Conservation (phyloP, 176 grass and related monocot genomes). For the Zoysia pacifica region DNA sequence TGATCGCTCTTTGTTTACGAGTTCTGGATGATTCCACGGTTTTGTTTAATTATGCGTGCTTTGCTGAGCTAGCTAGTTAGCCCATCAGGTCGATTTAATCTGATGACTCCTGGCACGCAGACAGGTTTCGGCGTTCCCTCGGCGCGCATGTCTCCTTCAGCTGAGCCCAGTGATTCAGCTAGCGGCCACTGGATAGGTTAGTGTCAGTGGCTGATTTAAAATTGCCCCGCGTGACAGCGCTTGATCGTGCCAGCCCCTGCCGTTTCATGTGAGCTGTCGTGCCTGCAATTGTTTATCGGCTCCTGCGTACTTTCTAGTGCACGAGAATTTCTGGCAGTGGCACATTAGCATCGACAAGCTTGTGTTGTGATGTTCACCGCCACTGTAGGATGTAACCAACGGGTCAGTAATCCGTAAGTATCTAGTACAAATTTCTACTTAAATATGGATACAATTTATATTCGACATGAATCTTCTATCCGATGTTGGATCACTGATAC, state of each 20-base stretch:
- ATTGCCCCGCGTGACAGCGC: not conserved
- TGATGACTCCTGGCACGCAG: conserved; percentile 32
- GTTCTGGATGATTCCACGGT: conserved; percentile 25
- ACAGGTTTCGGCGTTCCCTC: conserved; percentile 34
- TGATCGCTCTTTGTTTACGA: conserved; percentile 12
- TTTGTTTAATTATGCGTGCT: conserved; percentile 36
- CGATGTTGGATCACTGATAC: too few relatives aligned
- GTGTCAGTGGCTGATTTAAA: not conserved
- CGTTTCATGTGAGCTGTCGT: too few relatives aligned
- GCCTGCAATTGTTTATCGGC: too few relatives aligned
- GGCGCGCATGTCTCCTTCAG: not conserved
- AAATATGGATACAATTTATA: too few relatives aligned
- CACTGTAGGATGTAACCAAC: too few relatives aligned
- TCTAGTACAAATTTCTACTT: too few relatives aligned
- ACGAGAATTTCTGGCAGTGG: too few relatives aligned
- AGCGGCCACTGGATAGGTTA: not conserved
- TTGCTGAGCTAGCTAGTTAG: not conserved
- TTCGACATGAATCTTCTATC: too few relatives aligned
- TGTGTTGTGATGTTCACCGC: too few relatives aligned
- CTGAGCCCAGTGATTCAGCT: not conserved
- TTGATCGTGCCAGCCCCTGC: not conserved
- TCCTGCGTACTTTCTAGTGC: too few relatives aligned
- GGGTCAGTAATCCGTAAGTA: too few relatives aligned
- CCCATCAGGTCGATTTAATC: not conserved
- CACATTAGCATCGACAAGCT: too few relatives aligned